Evolutionary conservation across 2,329 filamentous ascomycete genomes (phyloP), one percentile per base, ranked within the genome.

Genomic region (Colletotrichum higginsianum): DNA sequence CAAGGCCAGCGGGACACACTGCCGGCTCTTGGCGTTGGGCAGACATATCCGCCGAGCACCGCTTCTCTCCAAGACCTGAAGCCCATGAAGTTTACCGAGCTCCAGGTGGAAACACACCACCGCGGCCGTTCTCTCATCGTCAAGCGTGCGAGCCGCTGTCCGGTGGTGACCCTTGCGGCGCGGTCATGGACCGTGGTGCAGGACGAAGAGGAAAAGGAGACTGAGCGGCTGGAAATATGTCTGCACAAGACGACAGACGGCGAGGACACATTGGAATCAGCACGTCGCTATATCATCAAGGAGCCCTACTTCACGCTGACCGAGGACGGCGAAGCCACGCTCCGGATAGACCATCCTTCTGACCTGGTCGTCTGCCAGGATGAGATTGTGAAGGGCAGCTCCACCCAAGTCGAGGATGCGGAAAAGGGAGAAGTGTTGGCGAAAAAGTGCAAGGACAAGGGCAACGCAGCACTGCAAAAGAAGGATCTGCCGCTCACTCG

Each of bases 261-360:
- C 0, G 53, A 76, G 30, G 81, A 84, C 9, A 55, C 80, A 1
- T 67, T 84, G 7, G 80, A 83, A 79, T 57, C 77, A 67, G 50
- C 75, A 74, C 73, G 78, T 1, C 74, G 79, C 0, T 76, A 87
- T 7, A 44, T 85, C 5, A 75, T 88, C 16, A 88, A 87, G 65
- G 86, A 88, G 72, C 86, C 86, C 0, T 88, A 84, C 66, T 82
- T 86, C 69, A 86, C 85, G 15, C 56, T 83, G 0, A 84, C 80
- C 62, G 77, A 76, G 15, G 77, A 84, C 49, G 84, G 83, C 4
- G 77, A 82, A 13, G 80, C 81, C 56, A 80, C 79, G 0, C 73
- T 88, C 44, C 82, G 85, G 0, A 50, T 81, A 13, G 78, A 80
- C 7, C 80, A 81, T 35, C 79, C 78, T 0, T 80, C 80, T 2